phyloP scores from a whole-genome alignment of 1,284 basidiomycete species.

The Chalciporus sp. region DNA sequence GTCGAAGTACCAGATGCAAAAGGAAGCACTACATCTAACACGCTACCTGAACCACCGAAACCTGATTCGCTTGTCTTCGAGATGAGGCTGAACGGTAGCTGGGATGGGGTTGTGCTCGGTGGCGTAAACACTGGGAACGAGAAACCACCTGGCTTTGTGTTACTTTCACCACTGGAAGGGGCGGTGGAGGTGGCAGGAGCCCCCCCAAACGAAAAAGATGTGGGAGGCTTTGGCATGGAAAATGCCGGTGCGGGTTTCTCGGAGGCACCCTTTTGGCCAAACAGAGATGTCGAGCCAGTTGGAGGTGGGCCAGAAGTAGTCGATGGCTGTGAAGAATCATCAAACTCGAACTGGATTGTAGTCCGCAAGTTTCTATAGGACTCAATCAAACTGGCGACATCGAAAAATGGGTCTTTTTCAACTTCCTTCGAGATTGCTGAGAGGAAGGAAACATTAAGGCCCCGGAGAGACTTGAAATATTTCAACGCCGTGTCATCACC shows the following conservation, averaged over 20 bases:
- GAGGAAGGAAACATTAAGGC: slow-evolving; percentile 77
- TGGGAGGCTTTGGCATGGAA: slow-evolving; percentile 46
- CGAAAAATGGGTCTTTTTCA: slow-evolving; percentile 76
- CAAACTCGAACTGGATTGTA: slow-evolving; percentile 60
- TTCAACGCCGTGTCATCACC: slow-evolving; percentile 43
- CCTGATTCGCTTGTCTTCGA: slow-evolving; percentile 24
- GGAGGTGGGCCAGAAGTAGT: slow-evolving; percentile 6
- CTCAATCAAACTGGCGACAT: slow-evolving; percentile 62
- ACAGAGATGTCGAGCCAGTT: slow-evolving; percentile 10
- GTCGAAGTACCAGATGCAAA: slow-evolving; percentile 18
- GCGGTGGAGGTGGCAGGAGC: slow-evolving; percentile 7
- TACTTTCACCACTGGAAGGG: slow-evolving; percentile 16
- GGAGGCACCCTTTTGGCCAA: slow-evolving; percentile 10
- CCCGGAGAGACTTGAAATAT: slow-evolving; percentile 78
- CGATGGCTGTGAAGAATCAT: slow-evolving; percentile 32
- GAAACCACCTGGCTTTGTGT: slow-evolving; percentile 21
- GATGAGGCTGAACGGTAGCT: slow-evolving; percentile 15
- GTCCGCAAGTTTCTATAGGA: slow-evolving; percentile 66
- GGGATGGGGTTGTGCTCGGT: slow-evolving; percentile 17
- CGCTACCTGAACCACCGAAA: too few relatives aligned
- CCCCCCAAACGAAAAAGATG: slow-evolving; percentile 30
- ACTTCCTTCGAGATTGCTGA: slow-evolving; percentile 63
- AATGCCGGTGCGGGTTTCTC: slow-evolving; percentile 30
- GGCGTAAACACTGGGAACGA: slow-evolving; percentile 26
- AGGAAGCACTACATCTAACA: slow-evolving; percentile 17